Evolutionary conservation across 768 basidiomycete species (phyloP).

Genomic region (Leccinum aurantiacum): DNA sequence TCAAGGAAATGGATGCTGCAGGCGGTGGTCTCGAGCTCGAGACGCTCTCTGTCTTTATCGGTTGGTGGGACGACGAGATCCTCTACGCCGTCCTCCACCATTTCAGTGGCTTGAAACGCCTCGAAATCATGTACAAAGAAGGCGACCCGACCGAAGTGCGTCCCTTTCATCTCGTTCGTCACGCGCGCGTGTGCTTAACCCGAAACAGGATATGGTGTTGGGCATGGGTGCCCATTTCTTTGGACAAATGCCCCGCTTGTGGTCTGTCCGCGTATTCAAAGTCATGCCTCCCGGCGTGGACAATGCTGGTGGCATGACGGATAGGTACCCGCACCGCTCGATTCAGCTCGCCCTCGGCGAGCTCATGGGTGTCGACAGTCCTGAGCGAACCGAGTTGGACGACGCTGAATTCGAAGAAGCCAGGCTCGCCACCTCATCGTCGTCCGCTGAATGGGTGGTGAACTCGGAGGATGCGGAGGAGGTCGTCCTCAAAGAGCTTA

Average conservation of each 20-base stretch:
- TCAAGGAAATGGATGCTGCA: conserved; percentile 25
- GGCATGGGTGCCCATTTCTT: conserved; percentile 47
- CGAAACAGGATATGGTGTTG: conserved; percentile 37
- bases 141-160: conserved; percentile 43
- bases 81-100: conserved; percentile 41
- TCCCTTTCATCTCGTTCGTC: background rate
- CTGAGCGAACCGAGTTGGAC: conserved; percentile 20
- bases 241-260: conserved; percentile 35
- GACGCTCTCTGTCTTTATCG: conserved; percentile 35
- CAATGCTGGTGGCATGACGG: conserved; percentile 7
- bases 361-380: conserved; percentile 6
- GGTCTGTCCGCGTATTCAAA: conserved; percentile 41
- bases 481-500: conserved; percentile 33
- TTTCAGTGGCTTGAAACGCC: conserved; percentile 36
- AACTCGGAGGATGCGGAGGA: conserved; percentile 24
- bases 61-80: conserved; percentile 48
- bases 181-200: background rate
- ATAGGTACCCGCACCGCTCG: conserved; percentile 14
- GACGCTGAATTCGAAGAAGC: conserved; percentile 25
- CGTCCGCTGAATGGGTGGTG: background rate
- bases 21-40: conserved; percentile 27
- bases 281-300: conserved; percentile 18
- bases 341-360: conserved; percentile 14
- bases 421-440: conserved; percentile 1
- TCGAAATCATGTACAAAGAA: conserved; percentile 42